These are phyloP conservation scores for Fraxinus xanthoxyloides DNA, from an alignment of 305 asterid species.

Conservation along the genomic window DNA sequence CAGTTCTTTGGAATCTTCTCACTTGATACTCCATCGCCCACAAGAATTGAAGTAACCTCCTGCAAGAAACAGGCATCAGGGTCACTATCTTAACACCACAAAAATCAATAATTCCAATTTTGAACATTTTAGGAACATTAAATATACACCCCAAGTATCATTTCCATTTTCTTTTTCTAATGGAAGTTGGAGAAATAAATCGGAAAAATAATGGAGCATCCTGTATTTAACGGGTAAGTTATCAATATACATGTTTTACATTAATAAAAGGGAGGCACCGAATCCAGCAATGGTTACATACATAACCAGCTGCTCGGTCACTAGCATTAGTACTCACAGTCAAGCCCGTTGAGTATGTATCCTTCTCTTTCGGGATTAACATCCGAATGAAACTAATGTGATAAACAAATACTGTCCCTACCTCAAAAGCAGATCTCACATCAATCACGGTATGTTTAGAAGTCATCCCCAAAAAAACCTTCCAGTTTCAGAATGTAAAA, in stretches of 20 bases:
- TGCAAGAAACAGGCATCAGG: conserved; percentile 33
- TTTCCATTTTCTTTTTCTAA: neutral
- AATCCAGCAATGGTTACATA: neutral
- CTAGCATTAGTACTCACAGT: neutral
- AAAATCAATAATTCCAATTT: neutral
- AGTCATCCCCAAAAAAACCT: neutral
- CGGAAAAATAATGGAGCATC: neutral
- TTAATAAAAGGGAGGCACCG: neutral
- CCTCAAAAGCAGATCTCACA: neutral
- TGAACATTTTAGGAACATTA: neutral
- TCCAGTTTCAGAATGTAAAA: neutral
- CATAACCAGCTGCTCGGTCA: neutral
- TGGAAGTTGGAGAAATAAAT: neutral
- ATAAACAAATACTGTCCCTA: neutral
- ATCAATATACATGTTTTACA: neutral
- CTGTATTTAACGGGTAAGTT: neutral
- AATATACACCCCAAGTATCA: neutral
- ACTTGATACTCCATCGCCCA: conserved; percentile 59
- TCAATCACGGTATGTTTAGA: neutral
- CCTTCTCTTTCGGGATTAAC: neutral
- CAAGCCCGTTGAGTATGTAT: neutral
- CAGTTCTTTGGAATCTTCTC: conserved; percentile 72
- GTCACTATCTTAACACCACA: neutral
- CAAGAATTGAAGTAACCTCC: conserved; percentile 77
- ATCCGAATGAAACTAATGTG: neutral